A percentile compares a stretch with the other conserved stretches of the same genome.
These are phyloP conservation scores for Botrytis fabae DNA, from an alignment of 2,329 filamentous ascomycete genomes.

Conservation along the genomic window DNA sequence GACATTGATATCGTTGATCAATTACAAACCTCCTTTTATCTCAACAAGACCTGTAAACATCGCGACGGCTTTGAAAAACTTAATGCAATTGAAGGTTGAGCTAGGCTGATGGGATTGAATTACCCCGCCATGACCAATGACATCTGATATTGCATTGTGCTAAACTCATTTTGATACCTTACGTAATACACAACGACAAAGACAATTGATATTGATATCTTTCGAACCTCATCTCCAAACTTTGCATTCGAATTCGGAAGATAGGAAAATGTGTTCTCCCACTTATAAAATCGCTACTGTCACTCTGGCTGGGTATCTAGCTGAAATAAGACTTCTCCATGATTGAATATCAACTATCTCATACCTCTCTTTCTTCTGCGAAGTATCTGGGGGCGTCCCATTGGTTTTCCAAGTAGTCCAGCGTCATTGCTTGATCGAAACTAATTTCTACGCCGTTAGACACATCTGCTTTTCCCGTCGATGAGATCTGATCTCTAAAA, in stretches of 20 bases:
- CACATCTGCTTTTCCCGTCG: not conserved
- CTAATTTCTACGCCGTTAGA: not conserved
- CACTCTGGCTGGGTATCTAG: not conserved
- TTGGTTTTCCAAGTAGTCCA: not conserved
- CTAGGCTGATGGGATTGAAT: not conserved
- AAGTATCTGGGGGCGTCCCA: not conserved
- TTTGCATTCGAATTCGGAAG: not conserved
- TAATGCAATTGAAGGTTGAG: not conserved
- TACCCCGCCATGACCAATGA: slow-evolving; percentile 19
- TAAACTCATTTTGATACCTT: not conserved
- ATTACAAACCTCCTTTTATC: slow-evolving; percentile 77
- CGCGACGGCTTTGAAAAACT: slow-evolving; percentile 5
- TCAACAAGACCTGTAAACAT: slow-evolving; percentile 99
- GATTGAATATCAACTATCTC: not conserved
- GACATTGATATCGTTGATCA: slow-evolving; percentile 1
- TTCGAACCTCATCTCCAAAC: not conserved
- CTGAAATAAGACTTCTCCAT: not conserved
- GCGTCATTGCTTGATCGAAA: not conserved
- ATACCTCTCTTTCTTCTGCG: not conserved
- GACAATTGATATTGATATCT: too few species aligned
- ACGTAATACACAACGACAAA: not conserved
- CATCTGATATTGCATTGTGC: not conserved
- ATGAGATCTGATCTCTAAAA: not conserved
- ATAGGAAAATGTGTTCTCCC: not conserved
- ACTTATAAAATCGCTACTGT: not conserved